Base-by-base conservation (phyloP, 2,329 filamentous ascomycete species). In the Hypoxylon sp. region DNA sequence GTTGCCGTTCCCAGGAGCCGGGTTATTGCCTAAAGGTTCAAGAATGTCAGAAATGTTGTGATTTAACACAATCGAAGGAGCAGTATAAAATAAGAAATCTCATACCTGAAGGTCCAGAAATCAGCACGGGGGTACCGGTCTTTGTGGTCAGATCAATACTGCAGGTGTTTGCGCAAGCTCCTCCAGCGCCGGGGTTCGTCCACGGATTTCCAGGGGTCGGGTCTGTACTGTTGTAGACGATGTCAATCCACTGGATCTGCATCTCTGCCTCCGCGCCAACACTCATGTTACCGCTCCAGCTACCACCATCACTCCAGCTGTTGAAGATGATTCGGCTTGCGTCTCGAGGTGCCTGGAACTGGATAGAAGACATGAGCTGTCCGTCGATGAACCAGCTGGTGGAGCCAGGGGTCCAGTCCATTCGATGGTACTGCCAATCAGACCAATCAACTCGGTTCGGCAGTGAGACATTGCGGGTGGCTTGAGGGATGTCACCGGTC, bases 161-260 rank as follows among this genome's bases (percentile, higher is more conserved):
- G 73, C 80, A 82, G 33, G 81, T 75, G 44, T 78, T 80, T 37
- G 59, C 74, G 60, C 80, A 82, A 1, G 66, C 65, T 5, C 73
- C 60, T 27, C 59, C 57, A 22, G 59, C 59, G 2, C 61, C 69
- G 6, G 71, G 65, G 59, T 68, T 66, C 7, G 61, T 67, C 3
- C 64, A 60, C 2, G 63, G 63, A 42, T 71, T 70, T 51, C 64
- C 70, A 25, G 71, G 58, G 20, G 35, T 65, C 3, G 72, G 62
- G 59, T 80, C 79, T 2, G 80, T 81, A 56, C 74, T 79, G 69
- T 81, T 82, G 61, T 85, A 87, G 10, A 84, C 81, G 46, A 81
- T 76, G 68, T 87, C 85, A 59, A 87, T 83, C 84, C 84, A 87
- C 76, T 84, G 82, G 44, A 87, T 81, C 60, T 86, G 83, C 74